These are phyloP conservation scores for Hibiscus syriacus DNA, from an alignment of 345 rosid species.

Conservation along the genomic window DNA sequence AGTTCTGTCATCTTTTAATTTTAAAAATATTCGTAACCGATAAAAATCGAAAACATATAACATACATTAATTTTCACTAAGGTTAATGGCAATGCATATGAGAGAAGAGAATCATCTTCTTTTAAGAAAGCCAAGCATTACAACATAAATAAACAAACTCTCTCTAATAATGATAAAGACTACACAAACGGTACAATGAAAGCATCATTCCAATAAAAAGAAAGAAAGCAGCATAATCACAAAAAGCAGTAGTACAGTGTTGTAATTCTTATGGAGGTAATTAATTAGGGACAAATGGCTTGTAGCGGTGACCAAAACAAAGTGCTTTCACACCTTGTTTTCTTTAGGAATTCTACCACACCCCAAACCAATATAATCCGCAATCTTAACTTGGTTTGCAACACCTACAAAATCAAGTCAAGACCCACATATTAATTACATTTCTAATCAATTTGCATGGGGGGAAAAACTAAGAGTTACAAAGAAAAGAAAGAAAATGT, in stretches of 20 bases:
- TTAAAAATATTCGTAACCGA: too few species aligned
- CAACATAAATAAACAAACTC: constrained; percentile 32
- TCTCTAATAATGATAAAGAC: constrained; percentile 9
- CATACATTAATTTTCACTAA: too few species aligned
- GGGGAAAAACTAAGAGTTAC: too few species aligned
- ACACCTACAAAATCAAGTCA: constrained; percentile 5
- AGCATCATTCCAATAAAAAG: too few species aligned
- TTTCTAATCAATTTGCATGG: too few species aligned
- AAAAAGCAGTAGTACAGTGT: constrained; percentile 1
- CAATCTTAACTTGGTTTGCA: constrained; percentile 4
- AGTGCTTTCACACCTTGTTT: constrained; percentile 3
- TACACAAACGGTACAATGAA: constrained; percentile 5
- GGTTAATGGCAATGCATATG: too few species aligned
- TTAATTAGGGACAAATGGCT: neutral
- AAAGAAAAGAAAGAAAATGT: too few species aligned
- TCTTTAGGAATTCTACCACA: constrained; percentile 2
- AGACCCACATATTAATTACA: neutral
- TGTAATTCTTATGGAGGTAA: too few species aligned
- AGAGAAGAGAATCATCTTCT: constrained; percentile 49
- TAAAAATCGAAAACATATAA: too few species aligned
- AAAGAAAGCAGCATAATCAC: too few species aligned
- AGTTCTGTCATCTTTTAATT: too few species aligned
- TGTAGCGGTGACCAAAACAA: neutral
- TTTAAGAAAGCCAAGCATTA: constrained; percentile 61
- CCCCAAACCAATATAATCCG: neutral